These are phyloP conservation scores for Rutstroemia sp. DNA, from an alignment of 2,329 filamentous ascomycete genomes.

Conservation along the genomic window DNA sequence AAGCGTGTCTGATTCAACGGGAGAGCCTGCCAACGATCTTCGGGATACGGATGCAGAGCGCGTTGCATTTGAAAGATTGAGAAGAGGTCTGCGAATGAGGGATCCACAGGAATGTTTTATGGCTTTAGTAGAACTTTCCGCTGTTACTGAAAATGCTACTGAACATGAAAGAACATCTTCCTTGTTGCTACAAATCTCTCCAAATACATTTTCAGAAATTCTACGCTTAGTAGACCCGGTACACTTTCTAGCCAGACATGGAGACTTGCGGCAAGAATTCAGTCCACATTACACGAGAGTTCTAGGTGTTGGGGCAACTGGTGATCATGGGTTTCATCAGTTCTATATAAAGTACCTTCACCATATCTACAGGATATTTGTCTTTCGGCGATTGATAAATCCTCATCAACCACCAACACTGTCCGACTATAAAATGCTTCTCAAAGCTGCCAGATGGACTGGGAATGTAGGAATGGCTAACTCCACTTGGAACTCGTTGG, in stretches of 20 bases:
- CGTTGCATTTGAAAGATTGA: not conserved
- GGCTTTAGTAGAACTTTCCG: constrained; percentile 13
- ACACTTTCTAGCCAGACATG: constrained; percentile 39
- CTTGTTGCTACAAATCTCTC: constrained; percentile 28
- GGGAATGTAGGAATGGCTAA: constrained; percentile 37
- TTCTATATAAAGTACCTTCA: constrained; percentile 20
- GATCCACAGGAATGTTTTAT: constrained; percentile 2
- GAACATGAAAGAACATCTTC: constrained; percentile 9
- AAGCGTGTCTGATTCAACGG: no score
- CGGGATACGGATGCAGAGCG: not conserved
- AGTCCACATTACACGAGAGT: constrained; percentile 39
- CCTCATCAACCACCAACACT: constrained; percentile 34
- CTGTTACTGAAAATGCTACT: constrained; percentile 12
- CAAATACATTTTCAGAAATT: constrained; percentile 54
- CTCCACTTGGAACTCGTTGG: constrained; percentile 40
- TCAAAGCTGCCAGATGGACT: constrained; percentile 43
- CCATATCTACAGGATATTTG: constrained; percentile 25
- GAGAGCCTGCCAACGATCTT: no score
- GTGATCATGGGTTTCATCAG: constrained; percentile 13
- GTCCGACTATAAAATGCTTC: constrained; percentile 43
- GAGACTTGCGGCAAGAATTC: constrained; percentile 39
- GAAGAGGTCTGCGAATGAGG: not conserved
- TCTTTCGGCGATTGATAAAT: constrained; percentile 30
- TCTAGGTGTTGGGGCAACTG: constrained; percentile 7
- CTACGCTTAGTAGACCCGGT: constrained; percentile 54